Base-by-base conservation (phyloP, 805 yeast genomes). In the Geotrichum ghanense region DNA sequence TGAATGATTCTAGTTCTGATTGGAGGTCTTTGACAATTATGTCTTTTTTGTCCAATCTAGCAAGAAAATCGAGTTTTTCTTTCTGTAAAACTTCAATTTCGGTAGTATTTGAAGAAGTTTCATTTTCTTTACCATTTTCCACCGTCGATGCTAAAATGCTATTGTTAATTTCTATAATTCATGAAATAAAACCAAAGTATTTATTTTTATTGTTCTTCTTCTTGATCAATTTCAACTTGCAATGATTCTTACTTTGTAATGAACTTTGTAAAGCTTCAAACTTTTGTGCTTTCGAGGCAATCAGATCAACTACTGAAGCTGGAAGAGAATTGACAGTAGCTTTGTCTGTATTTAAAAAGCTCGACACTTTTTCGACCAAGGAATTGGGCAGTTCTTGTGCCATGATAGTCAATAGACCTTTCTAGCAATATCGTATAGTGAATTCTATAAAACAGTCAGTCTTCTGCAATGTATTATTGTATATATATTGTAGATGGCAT, bases 1-100 rank as follows among this genome's bases (percentile, higher is more conserved):
- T 64, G 10, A 72, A 45, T 3, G 59, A 55, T 17, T 61, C 65
- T 10, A 69, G 56, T 42, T 76, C 80, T 16, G 56, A 52, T 22
- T 66, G 65, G 19, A 70, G 51, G 1, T 51, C 53, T 21, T 53
- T 52, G 51, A 63, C 43, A 42, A 60, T 67, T 3, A 48, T 45
- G 17, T 55, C 55, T 19, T 56, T 54, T 16, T 61, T 51, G 16
- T 63, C 66, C 9, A 64, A 45, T 2, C 56, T 31, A 26, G 63
- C 63, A 6, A 60, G 35, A 3, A 51, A 35, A 14, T 60, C 55
- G 14, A 59, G 49, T 26, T 63, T 59, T 34, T 62, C 66, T 7
- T 45, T 44, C 27, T 47, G 47, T 12, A 56, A 42, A 3, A 45
- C 23, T 9, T 51, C 58, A 19, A 57, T 19, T 37, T 53, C n/a